A percentile compares a stretch with the other conserved stretches of the same genome.
phyloP scores from a whole-genome alignment of 164 flowering plant genomes.

The Santalum album region DNA sequence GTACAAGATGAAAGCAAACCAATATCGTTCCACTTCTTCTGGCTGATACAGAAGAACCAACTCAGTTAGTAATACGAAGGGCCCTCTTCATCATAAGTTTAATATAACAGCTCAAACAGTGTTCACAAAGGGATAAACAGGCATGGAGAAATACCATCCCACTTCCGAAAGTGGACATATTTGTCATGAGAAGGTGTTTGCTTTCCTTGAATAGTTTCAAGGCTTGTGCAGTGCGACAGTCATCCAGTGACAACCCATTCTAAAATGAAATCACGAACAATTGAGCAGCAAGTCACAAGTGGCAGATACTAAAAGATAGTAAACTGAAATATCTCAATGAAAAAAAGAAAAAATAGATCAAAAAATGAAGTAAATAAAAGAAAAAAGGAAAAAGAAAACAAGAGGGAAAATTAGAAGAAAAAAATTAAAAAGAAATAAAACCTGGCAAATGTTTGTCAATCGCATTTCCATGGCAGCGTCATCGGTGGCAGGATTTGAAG shows the following conservation, averaged over 20 bases:
- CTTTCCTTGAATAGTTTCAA: constrained; percentile 51
- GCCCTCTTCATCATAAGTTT: background rate
- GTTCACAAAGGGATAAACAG: too few species aligned
- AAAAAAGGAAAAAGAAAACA: background rate
- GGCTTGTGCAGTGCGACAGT: constrained; percentile 28
- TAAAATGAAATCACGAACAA: constrained; percentile 17
- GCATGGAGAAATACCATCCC: constrained; percentile 57
- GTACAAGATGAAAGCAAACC: constrained; percentile 75
- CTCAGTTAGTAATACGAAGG: background rate
- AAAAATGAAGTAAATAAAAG: background rate
- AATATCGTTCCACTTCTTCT: constrained; percentile 73
- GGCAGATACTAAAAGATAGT: too few species aligned
- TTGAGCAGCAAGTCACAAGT: too few species aligned
- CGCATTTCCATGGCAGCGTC: constrained; percentile 28
- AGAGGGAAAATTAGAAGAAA: background rate
- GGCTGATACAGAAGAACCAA: constrained; percentile 28
- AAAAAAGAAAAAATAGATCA: too few species aligned
- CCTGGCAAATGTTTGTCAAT: constrained; percentile 62
- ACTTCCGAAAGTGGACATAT: constrained; percentile 45
- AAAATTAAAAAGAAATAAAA: constrained; percentile 14
- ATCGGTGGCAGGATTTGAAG: constrained; percentile 11
- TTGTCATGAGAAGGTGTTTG: constrained; percentile 45
- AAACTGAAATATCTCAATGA: too few species aligned
- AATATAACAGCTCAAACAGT: too few species aligned
- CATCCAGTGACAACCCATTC: constrained; percentile 48